Base-by-base conservation (phyloP, 352 stramenopile species). In the Phytophthora tentaculata region DNA sequence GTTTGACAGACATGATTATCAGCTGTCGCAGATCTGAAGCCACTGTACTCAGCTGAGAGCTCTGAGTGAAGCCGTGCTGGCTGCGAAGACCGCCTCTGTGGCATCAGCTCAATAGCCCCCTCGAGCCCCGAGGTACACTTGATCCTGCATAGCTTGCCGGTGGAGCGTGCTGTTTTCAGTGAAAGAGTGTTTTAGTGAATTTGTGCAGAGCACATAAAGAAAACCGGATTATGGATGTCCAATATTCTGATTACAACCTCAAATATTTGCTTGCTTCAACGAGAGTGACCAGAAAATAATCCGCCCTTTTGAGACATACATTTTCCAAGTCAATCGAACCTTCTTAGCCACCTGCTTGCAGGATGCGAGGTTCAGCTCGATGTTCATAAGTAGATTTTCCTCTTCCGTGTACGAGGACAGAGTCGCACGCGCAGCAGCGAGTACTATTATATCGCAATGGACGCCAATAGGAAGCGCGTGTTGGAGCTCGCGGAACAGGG, bases 401-500 rank as follows among this genome's bases (percentile, higher is more conserved):
- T 55, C 28, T 5, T 49, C 47, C 39, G 47, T 43, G 49, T 16
- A 22, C 16, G 43, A 63, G 50, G 45, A 43, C 29, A 67, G 29
- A 69, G 66, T 53, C 60, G 39, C 39, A 60, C 51, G 35, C 14
- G 17, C 45, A 26, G 35, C 20, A 41, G 45, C 10, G 37, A 44
- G 26, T 39, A 73, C 61, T 56, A 45, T 39, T 56, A 45, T 39
- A 56, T 23, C 17, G 41, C 20, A 29, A 89, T 88, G 80, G 74
- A 80, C 55, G 69, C 56, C 13, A 66, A 79, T 28, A 69, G 77
- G 32, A 74, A 73, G 60, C 80, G 79, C 57, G 64, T 91, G 50
- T 67, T 91, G 39, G 71, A 72, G 59, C 74, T 86, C 64, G 73
- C 85, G 6, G 84, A 93, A 70, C 73, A 89, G 51, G 81, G 84